Conservation (phyloP, 2,329 filamentous ascomycete genomes). For the Zymoseptoria ardabiliae region DNA sequence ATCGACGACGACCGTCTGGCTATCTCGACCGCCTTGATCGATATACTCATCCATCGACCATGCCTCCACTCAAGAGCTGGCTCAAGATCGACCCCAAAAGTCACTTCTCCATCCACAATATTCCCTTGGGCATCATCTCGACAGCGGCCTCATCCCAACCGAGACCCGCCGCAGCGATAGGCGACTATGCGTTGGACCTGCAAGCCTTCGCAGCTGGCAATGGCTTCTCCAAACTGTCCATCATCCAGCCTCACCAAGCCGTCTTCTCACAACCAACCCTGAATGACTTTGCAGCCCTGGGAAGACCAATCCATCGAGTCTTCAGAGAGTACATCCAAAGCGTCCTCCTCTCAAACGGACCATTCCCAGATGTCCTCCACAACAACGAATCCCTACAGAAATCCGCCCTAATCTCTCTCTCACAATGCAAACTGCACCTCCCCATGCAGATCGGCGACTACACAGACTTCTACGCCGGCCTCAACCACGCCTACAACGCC, state of each 20-base stretch:
- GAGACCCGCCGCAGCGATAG: slow-evolving; percentile 64
- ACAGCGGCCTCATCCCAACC: slow-evolving; percentile 49
- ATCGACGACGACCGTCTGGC: neutral
- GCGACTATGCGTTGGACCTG: slow-evolving; percentile 64
- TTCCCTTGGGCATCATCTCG: slow-evolving; percentile 77
- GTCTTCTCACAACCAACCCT: slow-evolving; percentile 60
- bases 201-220: slow-evolving; percentile 51
- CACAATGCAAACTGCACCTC: slow-evolving; percentile 57
- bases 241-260: slow-evolving; percentile 49
- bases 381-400: slow-evolving; percentile 53
- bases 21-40: neutral
- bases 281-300: slow-evolving; percentile 67
- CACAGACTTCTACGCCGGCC: slow-evolving; percentile 70
- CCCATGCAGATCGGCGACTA: slow-evolving; percentile 77
- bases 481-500: slow-evolving; percentile 69
- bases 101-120: slow-evolving; percentile 70
- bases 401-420: slow-evolving; percentile 52
- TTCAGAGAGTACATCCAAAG: slow-evolving; percentile 63
- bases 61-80: slow-evolving; percentile 45
- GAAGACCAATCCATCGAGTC: slow-evolving; percentile 58
- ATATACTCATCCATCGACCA: slow-evolving; percentile 9
- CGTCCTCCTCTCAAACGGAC: slow-evolving; percentile 54
- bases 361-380: slow-evolving; percentile 54
- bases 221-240: slow-evolving; percentile 53
- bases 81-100: slow-evolving; percentile 52